Base-by-base conservation (phyloP, 1,139 yeast genomes). In the Yamadazyma conglobata region DNA sequence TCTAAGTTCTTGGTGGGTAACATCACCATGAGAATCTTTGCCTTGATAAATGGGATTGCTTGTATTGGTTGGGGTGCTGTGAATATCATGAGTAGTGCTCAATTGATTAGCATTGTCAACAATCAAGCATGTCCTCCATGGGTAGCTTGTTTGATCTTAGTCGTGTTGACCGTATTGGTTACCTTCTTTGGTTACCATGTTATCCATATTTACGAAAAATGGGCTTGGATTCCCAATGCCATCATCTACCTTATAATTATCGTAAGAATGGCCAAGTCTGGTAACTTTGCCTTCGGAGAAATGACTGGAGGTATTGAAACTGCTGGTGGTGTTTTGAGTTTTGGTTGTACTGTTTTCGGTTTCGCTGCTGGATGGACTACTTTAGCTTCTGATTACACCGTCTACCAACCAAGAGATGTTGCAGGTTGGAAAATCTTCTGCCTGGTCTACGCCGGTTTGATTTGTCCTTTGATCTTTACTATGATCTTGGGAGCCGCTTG, bases 1-100 rank as follows among this genome's bases (percentile, higher is more conserved):
- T 77, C 95, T 10, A 73, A 89, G 44, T 88, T 71, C 59, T 70
- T 88, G 52, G 70, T 81, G 47, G 96, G 96, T 46, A 77, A 80
- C 54, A 57, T 67, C 26, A 79, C 84, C 30, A 80, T 84, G 59
- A 73, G 95, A 54, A 67, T 88, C 35, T 84, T 88, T 51, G 81
- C 94, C 11, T 56, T 81, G 25, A 70, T 88, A 49, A 88, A 88
- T 54, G 75, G 80, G 48, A 58, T 88, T 48, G 93, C 95, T 10
- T 86, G 96, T 72, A 74, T 88, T 41, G 96, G 96, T 43, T 88
- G 96, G 96, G 88, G 94, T 58, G 86, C 95, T 11, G 93, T 87
- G 27, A 89, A 88, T 60, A 84, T 87, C 42, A 85, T 88, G 77
- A 83, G 88, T 16, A 79, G 93, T 20, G 95, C 96, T 15, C 94